Evolutionary conservation across 2,329 filamentous ascomycete genomes (phyloP).

Genomic region (Orbilia oligospora): DNA sequence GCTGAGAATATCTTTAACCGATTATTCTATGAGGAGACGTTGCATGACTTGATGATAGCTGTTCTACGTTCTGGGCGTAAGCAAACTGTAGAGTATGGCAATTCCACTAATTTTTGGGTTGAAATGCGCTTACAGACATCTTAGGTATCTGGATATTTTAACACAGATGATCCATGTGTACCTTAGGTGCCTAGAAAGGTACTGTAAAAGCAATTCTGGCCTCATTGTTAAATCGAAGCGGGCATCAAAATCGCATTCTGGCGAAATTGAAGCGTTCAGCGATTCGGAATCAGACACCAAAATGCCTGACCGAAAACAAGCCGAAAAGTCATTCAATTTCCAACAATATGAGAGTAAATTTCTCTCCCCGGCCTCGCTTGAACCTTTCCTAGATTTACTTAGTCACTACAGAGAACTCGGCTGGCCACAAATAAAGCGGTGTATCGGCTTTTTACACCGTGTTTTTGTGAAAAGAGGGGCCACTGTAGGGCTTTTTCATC

Average conservation of each 20-base stretch:
- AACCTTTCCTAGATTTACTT: conserved; percentile 87
- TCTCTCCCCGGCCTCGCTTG: conserved; percentile 84
- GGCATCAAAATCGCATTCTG: conserved; percentile 66
- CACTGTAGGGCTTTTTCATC: conserved; percentile 86
- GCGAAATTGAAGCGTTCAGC: conserved; percentile 72
- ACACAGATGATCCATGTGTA: conserved; percentile 95
- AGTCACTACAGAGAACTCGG: conserved; percentile 85
- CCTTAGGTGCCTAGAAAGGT: conserved; percentile 88
- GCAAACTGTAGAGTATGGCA: conserved; percentile 80
- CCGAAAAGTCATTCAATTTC: conserved; percentile 95
- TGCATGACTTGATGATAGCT: conserved; percentile 86
- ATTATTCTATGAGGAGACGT: conserved; percentile 98
- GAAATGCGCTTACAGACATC: neutral
- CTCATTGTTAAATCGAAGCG: conserved; percentile 84
- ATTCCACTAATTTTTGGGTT: neutral
- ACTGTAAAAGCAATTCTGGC: conserved; percentile 94
- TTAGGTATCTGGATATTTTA: conserved; percentile 83
- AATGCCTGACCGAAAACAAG: conserved; percentile 78
- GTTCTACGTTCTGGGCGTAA: conserved; percentile 90
- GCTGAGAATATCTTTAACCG: conserved; percentile 96
- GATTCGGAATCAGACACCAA: conserved; percentile 83
- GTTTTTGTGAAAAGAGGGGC: conserved; percentile 95
- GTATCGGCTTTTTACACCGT: conserved; percentile 93
- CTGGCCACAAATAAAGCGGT: conserved; percentile 85
- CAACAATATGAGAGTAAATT: conserved; percentile 85